Evolutionary conservation across 306 rosid genomes (phyloP).

Genomic region (Mimosa bimucronata): DNA sequence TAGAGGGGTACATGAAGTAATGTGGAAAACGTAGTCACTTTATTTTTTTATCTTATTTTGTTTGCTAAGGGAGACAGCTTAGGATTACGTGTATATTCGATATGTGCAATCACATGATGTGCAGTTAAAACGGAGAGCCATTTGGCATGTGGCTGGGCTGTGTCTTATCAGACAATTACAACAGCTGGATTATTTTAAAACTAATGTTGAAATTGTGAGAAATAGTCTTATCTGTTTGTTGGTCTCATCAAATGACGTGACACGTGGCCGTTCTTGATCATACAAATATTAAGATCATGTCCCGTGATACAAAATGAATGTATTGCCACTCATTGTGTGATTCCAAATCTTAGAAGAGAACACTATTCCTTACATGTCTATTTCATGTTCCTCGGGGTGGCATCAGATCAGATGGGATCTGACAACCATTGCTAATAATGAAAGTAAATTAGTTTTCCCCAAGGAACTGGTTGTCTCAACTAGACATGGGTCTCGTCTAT

Average conservation of each 20-base stretch:
- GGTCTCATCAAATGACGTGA: not conserved
- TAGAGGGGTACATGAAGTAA: not conserved
- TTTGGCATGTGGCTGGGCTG: not conserved
- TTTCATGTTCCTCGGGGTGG: too few relatives aligned
- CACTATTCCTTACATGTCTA: not conserved
- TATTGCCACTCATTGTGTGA: not conserved
- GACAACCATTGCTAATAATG: too few relatives aligned
- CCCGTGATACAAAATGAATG: not conserved
- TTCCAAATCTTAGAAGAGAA: not conserved
- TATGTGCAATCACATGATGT: not conserved
- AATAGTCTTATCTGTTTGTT: not conserved
- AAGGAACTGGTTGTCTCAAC: too few relatives aligned
- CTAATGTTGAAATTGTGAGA: not conserved
- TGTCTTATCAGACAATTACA: not conserved
- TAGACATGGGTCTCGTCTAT: too few relatives aligned
- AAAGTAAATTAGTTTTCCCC: too few relatives aligned
- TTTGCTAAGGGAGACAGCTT: not conserved
- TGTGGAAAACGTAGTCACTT: not conserved
- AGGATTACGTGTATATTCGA: not conserved
- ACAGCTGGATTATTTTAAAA: not conserved
- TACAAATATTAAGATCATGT: not conserved
- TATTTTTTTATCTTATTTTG: not conserved
- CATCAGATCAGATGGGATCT: too few relatives aligned
- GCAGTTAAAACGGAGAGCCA: not conserved
- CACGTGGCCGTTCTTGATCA: not conserved